phyloP scores from a whole-genome alignment of 352 stramenopile genomes.

The Globisporangium acanthophoron region DNA sequence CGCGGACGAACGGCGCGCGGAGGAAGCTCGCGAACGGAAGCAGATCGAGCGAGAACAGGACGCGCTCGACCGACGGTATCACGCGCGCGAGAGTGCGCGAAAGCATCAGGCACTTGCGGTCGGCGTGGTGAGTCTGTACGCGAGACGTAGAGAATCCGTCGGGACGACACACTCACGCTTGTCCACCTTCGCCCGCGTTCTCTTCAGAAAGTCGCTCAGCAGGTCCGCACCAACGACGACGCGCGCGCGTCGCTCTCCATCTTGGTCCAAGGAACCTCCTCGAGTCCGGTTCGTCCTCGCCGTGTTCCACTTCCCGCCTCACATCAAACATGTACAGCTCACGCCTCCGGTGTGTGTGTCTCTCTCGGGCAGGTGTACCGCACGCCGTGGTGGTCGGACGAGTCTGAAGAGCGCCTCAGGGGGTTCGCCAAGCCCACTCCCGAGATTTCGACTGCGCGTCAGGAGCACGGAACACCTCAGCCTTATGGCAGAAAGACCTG shows the following conservation, averaged over 20 bases:
- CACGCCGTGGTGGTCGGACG: conserved; percentile 38
- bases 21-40: background rate
- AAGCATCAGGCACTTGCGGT: conserved; percentile 17
- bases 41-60: conserved; percentile 17
- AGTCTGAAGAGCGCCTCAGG: conserved; percentile 21
- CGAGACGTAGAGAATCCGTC: background rate
- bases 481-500: conserved; percentile 28
- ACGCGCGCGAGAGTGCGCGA: conserved; percentile 8
- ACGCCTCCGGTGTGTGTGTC: background rate
- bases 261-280: conserved; percentile 12
- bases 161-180: background rate
- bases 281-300: conserved; percentile 19
- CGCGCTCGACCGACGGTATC: conserved; percentile 17
- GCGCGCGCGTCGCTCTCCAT: conserved; percentile 16
- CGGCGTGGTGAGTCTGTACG: conserved; percentile 8
- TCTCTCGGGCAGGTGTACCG: conserved; percentile 18
- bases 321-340: too few relatives aligned
- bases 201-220: conserved; percentile 14
- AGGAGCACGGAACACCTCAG: background rate
- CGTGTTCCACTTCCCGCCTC: too few relatives aligned
- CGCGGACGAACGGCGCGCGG: background rate
- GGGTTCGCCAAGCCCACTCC: conserved; percentile 7
- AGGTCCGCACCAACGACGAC: conserved; percentile 27
- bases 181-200: background rate
- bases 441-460: background rate